These are phyloP conservation scores for Chrysanthemum seticuspe DNA, from an alignment of 129 eudicot genomes.

Conservation along the genomic window DNA sequence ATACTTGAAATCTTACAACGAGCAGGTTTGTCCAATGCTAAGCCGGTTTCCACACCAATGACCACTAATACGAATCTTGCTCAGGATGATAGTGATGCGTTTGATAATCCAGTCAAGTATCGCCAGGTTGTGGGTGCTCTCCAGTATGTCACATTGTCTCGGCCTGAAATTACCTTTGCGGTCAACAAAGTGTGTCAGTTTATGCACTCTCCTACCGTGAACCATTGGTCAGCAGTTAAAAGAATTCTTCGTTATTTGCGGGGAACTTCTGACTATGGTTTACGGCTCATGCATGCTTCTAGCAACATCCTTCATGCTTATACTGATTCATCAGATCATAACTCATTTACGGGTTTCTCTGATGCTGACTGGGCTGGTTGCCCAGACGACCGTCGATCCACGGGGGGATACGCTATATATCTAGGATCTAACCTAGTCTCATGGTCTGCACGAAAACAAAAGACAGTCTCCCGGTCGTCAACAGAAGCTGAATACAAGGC, in stretches of 20 bases:
- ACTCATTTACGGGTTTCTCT: neutral
- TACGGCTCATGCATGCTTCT: neutral
- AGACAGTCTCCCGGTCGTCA: neutral
- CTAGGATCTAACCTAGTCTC: too few relatives aligned
- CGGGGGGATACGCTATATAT: too few relatives aligned
- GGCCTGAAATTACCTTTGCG: neutral
- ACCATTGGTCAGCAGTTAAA: conserved; percentile 2
- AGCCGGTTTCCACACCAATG: too few relatives aligned
- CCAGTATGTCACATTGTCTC: neutral
- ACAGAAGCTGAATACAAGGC: neutral
- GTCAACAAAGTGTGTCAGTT: neutral
- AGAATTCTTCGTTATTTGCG: neutral
- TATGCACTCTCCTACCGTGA: neutral
- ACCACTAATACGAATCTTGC: neutral
- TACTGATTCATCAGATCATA: neutral
- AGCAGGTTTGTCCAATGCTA: neutral
- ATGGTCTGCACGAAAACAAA: neutral
- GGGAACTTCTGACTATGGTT: too few relatives aligned
- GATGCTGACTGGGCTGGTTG: neutral
- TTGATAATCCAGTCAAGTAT: neutral
- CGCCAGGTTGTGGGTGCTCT: neutral
- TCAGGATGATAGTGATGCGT: neutral
- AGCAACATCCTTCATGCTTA: neutral
- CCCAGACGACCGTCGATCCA: too few relatives aligned
- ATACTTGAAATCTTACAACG: neutral